A percentile compares a stretch with the other conserved stretches of the same genome.
Evolutionary conservation across 2,329 filamentous ascomycete genomes (phyloP).

Genomic region (Neurospora sp.): DNA sequence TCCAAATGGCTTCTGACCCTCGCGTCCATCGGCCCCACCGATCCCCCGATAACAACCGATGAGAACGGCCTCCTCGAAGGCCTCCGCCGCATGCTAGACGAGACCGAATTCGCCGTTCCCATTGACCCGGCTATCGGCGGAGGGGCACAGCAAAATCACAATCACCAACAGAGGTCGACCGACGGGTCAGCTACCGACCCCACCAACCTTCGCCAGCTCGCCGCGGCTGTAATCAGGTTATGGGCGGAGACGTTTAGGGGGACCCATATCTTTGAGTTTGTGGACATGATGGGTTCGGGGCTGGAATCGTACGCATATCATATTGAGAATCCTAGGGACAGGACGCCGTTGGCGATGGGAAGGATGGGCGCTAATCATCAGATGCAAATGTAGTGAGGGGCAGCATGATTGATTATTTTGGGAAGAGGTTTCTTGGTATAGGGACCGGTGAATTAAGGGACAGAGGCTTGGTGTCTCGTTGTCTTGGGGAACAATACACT

Average conservation of each 20-base stretch:
- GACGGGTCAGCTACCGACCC: slow-evolving; percentile 38
- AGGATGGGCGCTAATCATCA: slow-evolving; percentile 7
- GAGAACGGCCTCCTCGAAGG: slow-evolving; percentile 46
- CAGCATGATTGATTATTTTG: neutral
- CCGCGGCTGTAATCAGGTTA: slow-evolving; percentile 46
- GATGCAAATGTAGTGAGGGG: neutral
- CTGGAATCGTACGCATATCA: slow-evolving; percentile 48
- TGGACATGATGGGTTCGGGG: slow-evolving; percentile 46
- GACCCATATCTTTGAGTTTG: slow-evolving; percentile 49
- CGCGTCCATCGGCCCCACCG: slow-evolving; percentile 38
- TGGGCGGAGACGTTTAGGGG: slow-evolving; percentile 55
- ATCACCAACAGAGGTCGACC: slow-evolving; percentile 25
- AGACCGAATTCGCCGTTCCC: slow-evolving; percentile 52
- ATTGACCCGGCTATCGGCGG: slow-evolving; percentile 40
- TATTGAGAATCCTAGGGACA: slow-evolving; percentile 43
- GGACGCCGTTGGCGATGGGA: slow-evolving; percentile 29
- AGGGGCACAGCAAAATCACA: slow-evolving; percentile 13
- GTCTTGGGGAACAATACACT: neutral
- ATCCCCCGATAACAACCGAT: slow-evolving; percentile 39
- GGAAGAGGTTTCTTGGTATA: neutral
- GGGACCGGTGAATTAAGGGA: neutral
- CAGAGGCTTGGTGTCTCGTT: neutral
- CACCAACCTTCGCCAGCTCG: slow-evolving; percentile 43
- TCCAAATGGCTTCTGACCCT: slow-evolving; percentile 52
- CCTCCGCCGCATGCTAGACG: slow-evolving; percentile 48